Evolutionary conservation across 768 basidiomycete genomes (phyloP), one percentile per base, ranked within the genome.

Genomic region (Cytidiella melzeri): DNA sequence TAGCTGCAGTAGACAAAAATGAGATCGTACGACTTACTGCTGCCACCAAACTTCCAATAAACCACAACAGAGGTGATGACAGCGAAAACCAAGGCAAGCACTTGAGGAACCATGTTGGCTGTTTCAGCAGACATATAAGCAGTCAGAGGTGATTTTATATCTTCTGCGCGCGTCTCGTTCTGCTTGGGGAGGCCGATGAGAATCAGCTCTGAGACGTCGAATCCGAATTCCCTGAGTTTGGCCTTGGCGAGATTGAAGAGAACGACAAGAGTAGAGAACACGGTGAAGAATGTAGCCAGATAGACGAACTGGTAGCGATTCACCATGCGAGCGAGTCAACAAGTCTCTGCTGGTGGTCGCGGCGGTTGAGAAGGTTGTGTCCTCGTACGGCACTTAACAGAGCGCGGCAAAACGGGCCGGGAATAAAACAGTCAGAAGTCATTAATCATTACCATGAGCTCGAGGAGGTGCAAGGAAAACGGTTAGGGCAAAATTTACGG

Each of bases 261-360:
- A 51, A 69, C 47, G 58, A 79, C 55, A 66, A 87, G 81, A 48
- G 67, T 19, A 26, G 62, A 26, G 53, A 83, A 74, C 42, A 76
- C 69, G 58, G 59, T 45, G 58, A 75, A 42, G 58, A 83, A 77
- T 20, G 84, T 73, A 45, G 65, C 52, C 39, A 85, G 59, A 59
- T 86, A 84, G 11, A 72, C 71, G 44, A 72, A 51, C 58, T 86
- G 84, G 51, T 67, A 61, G 48, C 62, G 66, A 72, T 83, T 84
- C 42, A 76, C 75, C 80, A 83, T 82, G 53, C 40, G 47, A 41
- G 36, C 21, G 18, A 38, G 36, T 4, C 37, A 45, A n/a, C 43
- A 15, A 46, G 27, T 20, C 10, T 41, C 19, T 9, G n/a, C 40
- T 19, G 40, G 30, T 34, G 30, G 9, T 34, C 15, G 9, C 30